Percentiles rank a stretch among this genome's conserved stretches.
phyloP scores from a whole-genome alignment of 768 basidiomycete genomes.

The Gloeopeniophorella convolvens region DNA sequence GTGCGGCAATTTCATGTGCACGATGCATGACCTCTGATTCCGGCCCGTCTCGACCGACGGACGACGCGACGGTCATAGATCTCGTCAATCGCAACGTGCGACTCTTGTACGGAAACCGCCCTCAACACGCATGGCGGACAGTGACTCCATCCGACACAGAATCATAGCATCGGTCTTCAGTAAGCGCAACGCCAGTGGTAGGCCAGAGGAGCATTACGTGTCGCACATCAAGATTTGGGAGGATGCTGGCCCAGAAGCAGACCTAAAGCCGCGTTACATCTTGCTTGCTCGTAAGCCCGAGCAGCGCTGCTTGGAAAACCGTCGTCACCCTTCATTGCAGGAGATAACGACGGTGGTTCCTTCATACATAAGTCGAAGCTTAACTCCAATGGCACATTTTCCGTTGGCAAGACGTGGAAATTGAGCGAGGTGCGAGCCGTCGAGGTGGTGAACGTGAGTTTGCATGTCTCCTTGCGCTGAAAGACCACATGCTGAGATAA shows the following conservation, averaged over 20 bases:
- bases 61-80: too few relatives aligned
- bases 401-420: constrained; percentile 95
- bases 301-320: background rate
- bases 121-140: constrained; percentile 41
- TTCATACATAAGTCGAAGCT: constrained; percentile 95
- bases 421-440: constrained; percentile 75
- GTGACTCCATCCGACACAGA: constrained; percentile 50
- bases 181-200: constrained; percentile 55
- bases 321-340: constrained; percentile 31
- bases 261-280: constrained; percentile 83
- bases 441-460: constrained; percentile 46
- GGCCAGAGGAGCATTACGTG: constrained; percentile 73
- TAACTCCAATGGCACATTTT: constrained; percentile 91
- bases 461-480: constrained; percentile 13
- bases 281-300: constrained; percentile 77
- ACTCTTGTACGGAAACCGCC: too few relatives aligned
- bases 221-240: constrained; percentile 93
- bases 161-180: constrained; percentile 85
- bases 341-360: constrained; percentile 53
- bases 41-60: too few relatives aligned
- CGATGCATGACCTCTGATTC: too few relatives aligned
- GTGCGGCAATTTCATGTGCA: too few relatives aligned
- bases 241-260: constrained; percentile 62
- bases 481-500: background rate
- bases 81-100: too few relatives aligned